Evolutionary conservation across 257 asterid genomes (phyloP).

Genomic region (Solanum dulcamara): DNA sequence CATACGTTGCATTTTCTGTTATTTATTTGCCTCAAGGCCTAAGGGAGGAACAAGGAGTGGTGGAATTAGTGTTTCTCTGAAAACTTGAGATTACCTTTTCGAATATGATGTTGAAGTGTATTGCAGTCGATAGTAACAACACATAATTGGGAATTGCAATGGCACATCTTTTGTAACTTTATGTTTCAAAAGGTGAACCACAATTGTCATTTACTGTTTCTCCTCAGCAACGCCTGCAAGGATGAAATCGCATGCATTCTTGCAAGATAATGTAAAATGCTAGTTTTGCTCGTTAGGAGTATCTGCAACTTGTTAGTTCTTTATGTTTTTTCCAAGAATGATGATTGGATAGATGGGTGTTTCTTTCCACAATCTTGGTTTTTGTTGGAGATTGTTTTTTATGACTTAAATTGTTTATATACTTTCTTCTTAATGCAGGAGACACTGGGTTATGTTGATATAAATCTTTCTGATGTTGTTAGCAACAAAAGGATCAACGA

Average conservation of each 20-base stretch:
- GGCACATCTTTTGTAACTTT: background rate
- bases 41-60: background rate
- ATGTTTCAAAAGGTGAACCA: background rate
- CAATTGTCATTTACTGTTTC: background rate
- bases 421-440: constrained; percentile 16
- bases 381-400: background rate
- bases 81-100: background rate
- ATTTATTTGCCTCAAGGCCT: background rate
- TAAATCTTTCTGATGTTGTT: constrained; percentile 32
- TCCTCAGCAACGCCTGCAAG: no score
- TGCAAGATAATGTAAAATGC: background rate
- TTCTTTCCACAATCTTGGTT: background rate
- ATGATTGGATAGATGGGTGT: background rate
- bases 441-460: constrained; percentile 30
- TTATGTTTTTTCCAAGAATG: background rate
- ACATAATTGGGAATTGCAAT: background rate
- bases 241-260: background rate
- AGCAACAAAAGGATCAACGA: constrained; percentile 36
- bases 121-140: background rate
- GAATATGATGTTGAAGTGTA: background rate
- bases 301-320: background rate
- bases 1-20: background rate
- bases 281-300: background rate
- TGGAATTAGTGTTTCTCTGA: background rate
- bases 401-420: background rate